Conservation (phyloP, 148 eudicot species). For the Euryodendron excelsum region DNA sequence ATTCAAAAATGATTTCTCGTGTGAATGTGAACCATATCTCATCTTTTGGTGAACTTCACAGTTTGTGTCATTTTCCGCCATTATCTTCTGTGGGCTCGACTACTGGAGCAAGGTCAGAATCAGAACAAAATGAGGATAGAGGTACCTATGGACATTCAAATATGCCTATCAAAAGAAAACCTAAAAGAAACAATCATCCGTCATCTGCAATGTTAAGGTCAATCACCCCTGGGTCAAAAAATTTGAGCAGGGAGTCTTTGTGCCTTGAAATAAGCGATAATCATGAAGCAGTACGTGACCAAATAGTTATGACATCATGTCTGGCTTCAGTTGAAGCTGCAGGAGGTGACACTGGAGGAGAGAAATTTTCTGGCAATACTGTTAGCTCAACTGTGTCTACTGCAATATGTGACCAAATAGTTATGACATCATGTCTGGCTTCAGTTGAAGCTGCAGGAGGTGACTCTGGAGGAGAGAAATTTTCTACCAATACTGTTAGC, state of each 20-base stretch:
- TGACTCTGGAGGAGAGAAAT: slow-evolving; percentile 7
- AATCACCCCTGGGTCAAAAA: slow-evolving; percentile 13
- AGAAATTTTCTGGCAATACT: background rate
- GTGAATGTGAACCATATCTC: slow-evolving; percentile 9
- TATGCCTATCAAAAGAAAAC: background rate
- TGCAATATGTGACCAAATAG: slow-evolving; percentile 8
- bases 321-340: slow-evolving; percentile 5
- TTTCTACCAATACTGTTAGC: background rate
- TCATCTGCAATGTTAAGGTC: slow-evolving; percentile 15
- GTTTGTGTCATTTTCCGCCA: slow-evolving; percentile 3
- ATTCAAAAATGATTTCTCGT: slow-evolving; percentile 17
- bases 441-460: slow-evolving; percentile 8
- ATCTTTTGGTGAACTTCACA: background rate
- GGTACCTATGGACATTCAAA: background rate
- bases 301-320: background rate
- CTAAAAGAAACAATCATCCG: slow-evolving; percentile 11
- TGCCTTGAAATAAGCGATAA: slow-evolving; percentile 11
- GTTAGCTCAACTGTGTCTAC: background rate
- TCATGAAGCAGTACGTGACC: slow-evolving; percentile 16
- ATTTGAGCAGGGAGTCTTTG: background rate
- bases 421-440: background rate
- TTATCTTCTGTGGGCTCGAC: background rate
- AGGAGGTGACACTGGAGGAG: slow-evolving; percentile 10
- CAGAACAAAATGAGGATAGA: background rate
- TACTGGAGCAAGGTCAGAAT: slow-evolving; percentile 2